Base-by-base conservation (phyloP, 768 basidiomycete species). In the Tylopilus rubrobrunneus region DNA sequence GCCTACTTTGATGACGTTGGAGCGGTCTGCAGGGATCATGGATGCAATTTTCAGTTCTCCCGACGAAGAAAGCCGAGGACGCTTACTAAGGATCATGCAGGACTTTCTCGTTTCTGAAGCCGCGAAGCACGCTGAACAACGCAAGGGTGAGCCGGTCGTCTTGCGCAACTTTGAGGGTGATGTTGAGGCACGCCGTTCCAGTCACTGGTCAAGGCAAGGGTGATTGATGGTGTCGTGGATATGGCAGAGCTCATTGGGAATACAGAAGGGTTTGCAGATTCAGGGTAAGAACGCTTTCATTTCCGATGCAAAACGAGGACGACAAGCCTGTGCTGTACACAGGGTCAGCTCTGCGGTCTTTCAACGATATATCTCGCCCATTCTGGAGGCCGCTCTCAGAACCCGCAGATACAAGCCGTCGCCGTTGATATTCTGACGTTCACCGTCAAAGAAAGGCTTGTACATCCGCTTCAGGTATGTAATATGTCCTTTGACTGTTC, bases 231-330 rank as follows among this genome's bases (percentile, higher is more conserved):
- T 8, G 76, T 82, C 23, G 84, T 98, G 48, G 84, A 95, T 62
- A 94, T 99, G 86, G 87, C 88, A 0, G 92, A 97, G 62, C 76
- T 99, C 9, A 89, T 98, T 4, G 97, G 97, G 1, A 95, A 96
- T 62, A 93, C 93, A 0, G 89, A 93, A 62, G 92, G 88, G 1
- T 96, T 98, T 67, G 93, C 95, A 0, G 97, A 98, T 62, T 19
- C 19, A 19, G 19, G 19, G 19, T 19, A 19, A 19, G 19, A 19
- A 19, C 19, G 19, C 19, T 19, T 98, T n/a, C 42, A 28, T 36
- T 51, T 40, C n/a, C 3, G 1, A 25, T 45, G 8, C 15, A 3
- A 6, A 31, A 9, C 19, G 28, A 45, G 29, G 15, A 27, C 33
- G 27, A 47, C 31, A 29, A 62, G 1, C 56, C 37, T 19, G 11